Percentiles rank a stretch among this genome's conserved stretches.
Conservation (phyloP, 2,329 filamentous ascomycete species). For the Arthrobotrys megalospora region DNA sequence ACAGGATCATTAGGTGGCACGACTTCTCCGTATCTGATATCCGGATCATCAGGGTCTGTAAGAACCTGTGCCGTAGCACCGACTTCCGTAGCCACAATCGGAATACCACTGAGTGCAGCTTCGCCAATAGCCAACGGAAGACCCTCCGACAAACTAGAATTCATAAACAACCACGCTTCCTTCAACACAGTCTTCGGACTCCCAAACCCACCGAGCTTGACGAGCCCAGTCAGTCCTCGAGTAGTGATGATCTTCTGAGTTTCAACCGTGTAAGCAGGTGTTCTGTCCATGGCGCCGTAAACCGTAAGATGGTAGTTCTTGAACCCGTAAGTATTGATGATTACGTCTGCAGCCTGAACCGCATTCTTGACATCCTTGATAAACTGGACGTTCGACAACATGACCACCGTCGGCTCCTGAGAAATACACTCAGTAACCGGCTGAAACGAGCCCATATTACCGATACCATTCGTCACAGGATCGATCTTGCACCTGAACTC, state of each 20-base stretch:
- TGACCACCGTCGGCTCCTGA: constrained; percentile 75
- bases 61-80: constrained; percentile 73
- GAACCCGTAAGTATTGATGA: constrained; percentile 78
- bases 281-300: constrained; percentile 76
- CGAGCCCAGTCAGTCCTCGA: constrained; percentile 71
- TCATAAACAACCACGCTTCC: constrained; percentile 74
- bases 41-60: constrained; percentile 71
- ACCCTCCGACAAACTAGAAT: constrained; percentile 73
- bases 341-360: constrained; percentile 76
- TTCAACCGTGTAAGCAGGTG: constrained; percentile 75
- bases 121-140: constrained; percentile 74
- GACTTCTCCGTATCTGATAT: constrained; percentile 74
- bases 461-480: constrained; percentile 77
- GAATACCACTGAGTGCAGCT: constrained; percentile 73
- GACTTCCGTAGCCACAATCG: constrained; percentile 74
- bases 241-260: constrained; percentile 74
- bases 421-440: constrained; percentile 75
- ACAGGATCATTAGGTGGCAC: constrained; percentile 77
- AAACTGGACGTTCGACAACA: constrained; percentile 76
- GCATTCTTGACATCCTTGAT: constrained; percentile 77
- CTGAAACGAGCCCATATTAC: constrained; percentile 76
- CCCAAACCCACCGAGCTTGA: constrained; percentile 73
- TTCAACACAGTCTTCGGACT: constrained; percentile 73
- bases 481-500: constrained; percentile 75
- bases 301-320: constrained; percentile 76